phyloP scores from a whole-genome alignment of 257 asterid genomes.

The Linderniella brevidens region DNA sequence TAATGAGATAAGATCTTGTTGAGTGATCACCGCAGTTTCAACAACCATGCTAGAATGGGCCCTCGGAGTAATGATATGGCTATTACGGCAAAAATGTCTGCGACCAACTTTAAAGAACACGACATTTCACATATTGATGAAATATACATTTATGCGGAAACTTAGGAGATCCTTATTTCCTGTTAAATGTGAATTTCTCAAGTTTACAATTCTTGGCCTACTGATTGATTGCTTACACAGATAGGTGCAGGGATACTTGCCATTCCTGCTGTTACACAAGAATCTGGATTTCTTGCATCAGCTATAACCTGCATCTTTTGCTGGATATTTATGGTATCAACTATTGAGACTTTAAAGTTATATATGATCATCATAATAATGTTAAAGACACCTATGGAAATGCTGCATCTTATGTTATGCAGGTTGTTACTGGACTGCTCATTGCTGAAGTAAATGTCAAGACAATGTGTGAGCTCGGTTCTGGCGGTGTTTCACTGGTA shows the following conservation, averaged over 20 bases:
- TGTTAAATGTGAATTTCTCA: slow-evolving; percentile 3
- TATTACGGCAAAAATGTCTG: no score
- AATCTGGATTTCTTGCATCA: slow-evolving; percentile 82
- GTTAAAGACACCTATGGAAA: neutral
- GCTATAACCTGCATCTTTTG: slow-evolving; percentile 53
- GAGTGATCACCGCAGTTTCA: no score
- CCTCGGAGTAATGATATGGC: no score
- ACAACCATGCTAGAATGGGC: no score
- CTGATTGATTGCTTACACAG: slow-evolving; percentile 16
- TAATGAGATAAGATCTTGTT: no score
- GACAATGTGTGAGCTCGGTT: slow-evolving; percentile 90
- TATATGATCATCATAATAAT: neutral
- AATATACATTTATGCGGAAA: neutral
- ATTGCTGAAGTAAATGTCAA: slow-evolving; percentile 95
- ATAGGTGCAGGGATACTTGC: slow-evolving; percentile 94
- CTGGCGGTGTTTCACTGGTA: slow-evolving; percentile 96
- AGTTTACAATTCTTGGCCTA: neutral
- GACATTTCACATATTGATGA: no score
- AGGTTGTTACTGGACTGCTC: slow-evolving; percentile 83
- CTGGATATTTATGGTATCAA: slow-evolving; percentile 77
- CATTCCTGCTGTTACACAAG: slow-evolving; percentile 91
- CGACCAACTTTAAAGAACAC: no score
- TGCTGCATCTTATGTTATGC: slow-evolving; percentile 14
- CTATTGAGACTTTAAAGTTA: slow-evolving; percentile 2
- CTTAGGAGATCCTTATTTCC: neutral